Evolutionary conservation across 176 grass and related monocot species (phyloP).

Genomic region (Ampelocalamus luodianensis): DNA sequence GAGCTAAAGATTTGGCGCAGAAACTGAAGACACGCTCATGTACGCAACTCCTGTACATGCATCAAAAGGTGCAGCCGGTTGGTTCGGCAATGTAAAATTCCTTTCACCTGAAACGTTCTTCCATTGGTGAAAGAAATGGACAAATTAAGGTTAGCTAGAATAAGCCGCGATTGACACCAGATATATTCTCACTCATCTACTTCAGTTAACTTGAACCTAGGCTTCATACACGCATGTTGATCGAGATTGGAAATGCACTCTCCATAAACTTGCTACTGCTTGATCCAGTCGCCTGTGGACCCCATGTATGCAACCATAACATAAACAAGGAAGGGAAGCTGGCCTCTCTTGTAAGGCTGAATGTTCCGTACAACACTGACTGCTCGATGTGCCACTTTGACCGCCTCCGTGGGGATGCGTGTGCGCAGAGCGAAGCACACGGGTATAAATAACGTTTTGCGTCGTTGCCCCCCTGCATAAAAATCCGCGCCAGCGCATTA

Average conservation of each 20-base stretch:
- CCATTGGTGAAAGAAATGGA: background rate
- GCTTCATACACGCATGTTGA: background rate
- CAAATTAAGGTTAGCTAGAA: background rate
- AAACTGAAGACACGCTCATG: background rate
- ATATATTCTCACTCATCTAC: background rate
- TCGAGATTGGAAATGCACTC: no score
- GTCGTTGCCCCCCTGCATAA: conserved; percentile 8
- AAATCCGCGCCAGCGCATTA: conserved; percentile 16
- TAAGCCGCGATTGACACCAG: background rate
- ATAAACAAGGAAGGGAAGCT: background rate
- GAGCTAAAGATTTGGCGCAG: background rate
- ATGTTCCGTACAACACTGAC: conserved; percentile 30
- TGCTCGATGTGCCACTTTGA: conserved; percentile 47
- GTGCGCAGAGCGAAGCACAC: background rate
- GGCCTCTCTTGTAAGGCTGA: conserved; percentile 29
- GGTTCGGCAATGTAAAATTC: background rate
- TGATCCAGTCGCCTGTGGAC: no score
- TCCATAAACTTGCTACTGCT: no score
- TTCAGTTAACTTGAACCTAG: background rate
- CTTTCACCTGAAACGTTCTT: background rate
- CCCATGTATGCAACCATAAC: no score
- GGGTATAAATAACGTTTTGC: conserved; percentile 8
- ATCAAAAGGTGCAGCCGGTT: background rate
- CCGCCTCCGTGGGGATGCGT: conserved; percentile 39
- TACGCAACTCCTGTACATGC: background rate